Evolutionary conservation across 345 rosid genomes (phyloP), one percentile per base, ranked within the genome.

Genomic region (Hevea brasiliensis): DNA sequence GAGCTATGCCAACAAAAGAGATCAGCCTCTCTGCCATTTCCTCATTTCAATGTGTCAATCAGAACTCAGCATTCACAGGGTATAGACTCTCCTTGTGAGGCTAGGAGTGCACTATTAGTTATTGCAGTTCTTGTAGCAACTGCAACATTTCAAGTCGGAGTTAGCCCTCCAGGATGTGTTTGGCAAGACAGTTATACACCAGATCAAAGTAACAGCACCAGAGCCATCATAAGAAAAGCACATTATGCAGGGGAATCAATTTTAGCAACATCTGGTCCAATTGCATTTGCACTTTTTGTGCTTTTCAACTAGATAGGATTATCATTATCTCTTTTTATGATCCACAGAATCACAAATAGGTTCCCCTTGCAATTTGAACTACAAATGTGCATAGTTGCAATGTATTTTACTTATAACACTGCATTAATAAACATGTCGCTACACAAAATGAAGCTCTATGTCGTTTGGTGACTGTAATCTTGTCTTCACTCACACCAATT

Each of bases 81-180:
- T 7, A 81, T 90, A 85, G 89, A 87, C 70, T 82, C 90, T 17
- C 89, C 92, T 10, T 83, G 85, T 21, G 89, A 87, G 65, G 83
- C 89, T 18, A 82, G 85, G 6, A 73, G 76, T 71, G 78, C 82
- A 0, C 71, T 85, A 24, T 62, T 87, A 60, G 84, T 87, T 32
- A 79, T 85, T 12, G 87, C 89, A 37, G 79, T 83, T 55, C 53
- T 87, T 23, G 87, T 85, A 1, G 88, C 93, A 14, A 87, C 88
- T 1, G 84, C 87, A 26, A 82, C 88, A 17, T 89, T 79, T 56
- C 61, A 84, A 23, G 85, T 80, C 0, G 85, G 87, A 24, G 41
- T 88, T 77, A 80, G 73, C 72, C 89, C 92, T 74, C 87, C 89
- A 23, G 85, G 90, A 1, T 86, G 90, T 12, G 77, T 79, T 35